Base-by-base conservation (phyloP, 768 basidiomycete genomes). In the Butyriboletus loyo region DNA sequence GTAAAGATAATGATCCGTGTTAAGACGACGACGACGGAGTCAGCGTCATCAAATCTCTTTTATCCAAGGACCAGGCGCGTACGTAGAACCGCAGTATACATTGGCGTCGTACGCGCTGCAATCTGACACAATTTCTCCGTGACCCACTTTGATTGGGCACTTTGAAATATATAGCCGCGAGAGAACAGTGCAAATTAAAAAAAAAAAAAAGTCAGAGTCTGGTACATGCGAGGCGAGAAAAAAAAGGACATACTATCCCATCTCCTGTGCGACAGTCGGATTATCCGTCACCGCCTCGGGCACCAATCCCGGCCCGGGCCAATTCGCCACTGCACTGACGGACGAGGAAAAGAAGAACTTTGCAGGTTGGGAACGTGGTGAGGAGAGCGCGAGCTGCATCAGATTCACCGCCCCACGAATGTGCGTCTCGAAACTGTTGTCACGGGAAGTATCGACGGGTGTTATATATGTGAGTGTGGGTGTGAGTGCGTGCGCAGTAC, bases 301-400 rank as follows among this genome's bases (percentile, higher is more conserved):
- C 0, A 68, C 52, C 25, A 54, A 43, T 9, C 42, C 59, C 0
- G 63, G 57, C 2, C 55, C 57, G 1, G 46, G 47, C 66, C 64
- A 68, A 35, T 56, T 51, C 7, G 52, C 54, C 42, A 64, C 65
- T 1, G 59, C 59, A 25, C 76, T 75, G 46, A 80, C 70, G 4
- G 77, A 80, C 30, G 80, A 82, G 19, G 75, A 73, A 59, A 82
- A 81, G 69, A 71, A 81, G 67, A 81, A 82, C 11, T 63, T 61
- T 21, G 77, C 72, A 14, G 66, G 67, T 15, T 56, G 46, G 7
- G 57, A 6, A 24, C 59, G 63, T 7, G 70, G 62, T 8, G 78
- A 76, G 7, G 65, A 57, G 22, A 79, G 73, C 17, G 75, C 73
- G 9, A 83, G 72, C 41, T 77, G 76, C 46, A 83, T 72, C 19